Percentiles rank a stretch among this genome's conserved stretches.
phyloP scores from a whole-genome alignment of 805 yeast genomes.

The Candida montana region DNA sequence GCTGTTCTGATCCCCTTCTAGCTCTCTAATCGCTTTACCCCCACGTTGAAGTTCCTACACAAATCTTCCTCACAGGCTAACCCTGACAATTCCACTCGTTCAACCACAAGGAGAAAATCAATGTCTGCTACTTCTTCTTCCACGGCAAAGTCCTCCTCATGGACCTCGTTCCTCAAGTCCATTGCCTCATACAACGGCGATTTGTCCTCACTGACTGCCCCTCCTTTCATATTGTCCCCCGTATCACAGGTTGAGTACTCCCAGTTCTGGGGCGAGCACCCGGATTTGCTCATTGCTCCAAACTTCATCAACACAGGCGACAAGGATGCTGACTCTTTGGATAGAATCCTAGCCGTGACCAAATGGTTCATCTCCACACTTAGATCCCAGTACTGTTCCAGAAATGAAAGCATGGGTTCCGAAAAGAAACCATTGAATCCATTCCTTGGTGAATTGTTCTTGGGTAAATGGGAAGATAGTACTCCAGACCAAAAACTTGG shows the following conservation, averaged over 20 bases:
- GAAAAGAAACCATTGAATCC: constrained; percentile 98
- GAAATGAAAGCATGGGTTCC: constrained; percentile 87
- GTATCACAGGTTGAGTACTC: constrained; percentile 87
- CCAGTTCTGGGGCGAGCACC: constrained; percentile 94
- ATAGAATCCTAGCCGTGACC: constrained; percentile 75
- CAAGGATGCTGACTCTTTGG: constrained; percentile 44
- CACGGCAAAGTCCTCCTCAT: constrained; percentile 45
- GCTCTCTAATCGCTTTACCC: no score
- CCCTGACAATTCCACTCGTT: constrained; percentile 3
- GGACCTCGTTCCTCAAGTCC: constrained; percentile 89
- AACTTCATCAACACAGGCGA: constrained; percentile 39
- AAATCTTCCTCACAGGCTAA: background rate
- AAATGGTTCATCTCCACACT: constrained; percentile 90
- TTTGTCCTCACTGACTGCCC: constrained; percentile 89
- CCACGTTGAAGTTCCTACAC: constrained; percentile 1
- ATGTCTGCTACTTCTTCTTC: constrained; percentile 20
- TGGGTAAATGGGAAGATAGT: constrained; percentile 76
- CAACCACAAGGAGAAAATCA: background rate
- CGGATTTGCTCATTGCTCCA: constrained; percentile 76
- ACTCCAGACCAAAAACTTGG: constrained; percentile 49
- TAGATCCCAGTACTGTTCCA: constrained; percentile 88
- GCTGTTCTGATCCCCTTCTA: no score
- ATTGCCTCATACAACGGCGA: constrained; percentile 93
- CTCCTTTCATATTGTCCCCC: constrained; percentile 92
- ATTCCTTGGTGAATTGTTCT: constrained; percentile 88